Base-by-base conservation (phyloP, 2,329 filamentous ascomycete genomes). In the Rhynchosporium agropyri region DNA sequence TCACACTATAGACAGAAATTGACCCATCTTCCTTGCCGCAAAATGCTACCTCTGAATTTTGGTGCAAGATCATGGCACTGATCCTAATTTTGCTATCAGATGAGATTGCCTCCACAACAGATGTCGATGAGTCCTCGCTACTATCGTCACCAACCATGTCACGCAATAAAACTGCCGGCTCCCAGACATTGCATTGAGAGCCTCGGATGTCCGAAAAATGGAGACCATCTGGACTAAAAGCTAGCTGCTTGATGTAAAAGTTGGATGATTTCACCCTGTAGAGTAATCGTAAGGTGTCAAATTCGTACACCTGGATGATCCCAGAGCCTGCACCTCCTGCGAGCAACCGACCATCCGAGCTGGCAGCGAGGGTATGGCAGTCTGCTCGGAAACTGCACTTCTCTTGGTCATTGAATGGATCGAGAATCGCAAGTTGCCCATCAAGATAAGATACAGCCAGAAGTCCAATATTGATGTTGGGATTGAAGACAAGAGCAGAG, bases 11-110 rank as follows among this genome's bases (percentile, higher is more conserved):
- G 1, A 75, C 42, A 15, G 62, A 69, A 36, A 79, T 71, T 1
- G 71, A 70, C 15, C 76, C 77, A 62, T 78, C 73, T 60, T 74
- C 70, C 54, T 75, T 76, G 36, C 76, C 76, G 49, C 76, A 77
- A 59, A 77, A 72, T 10, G 75, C 58, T 20, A 73, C 63, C 4
- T 72, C 69, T 4, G 49, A 64, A 3, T 62, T 69, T 45, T 62
- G 63, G 66, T 74, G 68, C 28, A 70, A 60, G 28, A 60, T 62
- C 55, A 77, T 71, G 29, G 71, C 71, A 36, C 67, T 76, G 33
- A 77, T 72, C 59, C 66, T 74, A 0, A 70, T 64, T 49, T 70
- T 72, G 7, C 58, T 59, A 10, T 74, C 70, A 6, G 69, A 48
- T 5, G 66, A 63, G 43, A 68, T 58, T 7, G 64, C 69, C 51